Evolutionary conservation across 257 asterid species (phyloP).

Genomic region (Solanum pimpinellifolium): DNA sequence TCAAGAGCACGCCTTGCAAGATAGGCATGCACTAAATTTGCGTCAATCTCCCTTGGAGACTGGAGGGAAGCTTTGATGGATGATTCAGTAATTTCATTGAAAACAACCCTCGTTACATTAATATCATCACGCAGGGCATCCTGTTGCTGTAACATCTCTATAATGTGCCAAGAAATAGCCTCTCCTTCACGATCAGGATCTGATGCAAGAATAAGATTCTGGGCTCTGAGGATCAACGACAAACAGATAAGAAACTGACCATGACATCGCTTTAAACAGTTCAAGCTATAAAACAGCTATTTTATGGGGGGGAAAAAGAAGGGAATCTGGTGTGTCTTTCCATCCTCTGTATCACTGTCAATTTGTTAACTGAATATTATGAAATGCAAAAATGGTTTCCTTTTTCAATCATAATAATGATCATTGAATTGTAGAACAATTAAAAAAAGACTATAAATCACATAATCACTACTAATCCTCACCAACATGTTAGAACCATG

Average conservation of each 20-base stretch:
- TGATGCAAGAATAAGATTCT: constrained; percentile 87
- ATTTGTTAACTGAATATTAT: neutral
- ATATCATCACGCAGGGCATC: constrained; percentile 64
- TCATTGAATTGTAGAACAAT: neutral
- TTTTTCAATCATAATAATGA: neutral
- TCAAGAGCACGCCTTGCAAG: constrained; percentile 97
- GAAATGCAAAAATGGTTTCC: neutral
- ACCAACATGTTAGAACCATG: neutral
- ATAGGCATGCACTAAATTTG: constrained; percentile 77
- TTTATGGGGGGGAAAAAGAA: too few species aligned
- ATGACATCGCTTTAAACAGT: neutral
- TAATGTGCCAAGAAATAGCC: constrained; percentile 96
- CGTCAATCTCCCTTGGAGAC: constrained; percentile 69
- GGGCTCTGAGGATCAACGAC: constrained; percentile 53
- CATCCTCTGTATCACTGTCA: neutral
- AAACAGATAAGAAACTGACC: constrained; percentile 15
- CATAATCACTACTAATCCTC: neutral
- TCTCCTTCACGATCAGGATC: constrained; percentile 99
- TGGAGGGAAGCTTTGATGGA: constrained; percentile 82
- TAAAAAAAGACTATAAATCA: neutral
- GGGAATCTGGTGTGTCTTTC: neutral
- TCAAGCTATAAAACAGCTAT: neutral
- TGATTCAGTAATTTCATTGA: constrained; percentile 82
- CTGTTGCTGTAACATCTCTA: constrained; percentile 93
- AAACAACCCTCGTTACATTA: constrained; percentile 70